Conservation (phyloP, 2,329 filamentous ascomycete species). For the Sclerotinia sclerotiorum region DNA sequence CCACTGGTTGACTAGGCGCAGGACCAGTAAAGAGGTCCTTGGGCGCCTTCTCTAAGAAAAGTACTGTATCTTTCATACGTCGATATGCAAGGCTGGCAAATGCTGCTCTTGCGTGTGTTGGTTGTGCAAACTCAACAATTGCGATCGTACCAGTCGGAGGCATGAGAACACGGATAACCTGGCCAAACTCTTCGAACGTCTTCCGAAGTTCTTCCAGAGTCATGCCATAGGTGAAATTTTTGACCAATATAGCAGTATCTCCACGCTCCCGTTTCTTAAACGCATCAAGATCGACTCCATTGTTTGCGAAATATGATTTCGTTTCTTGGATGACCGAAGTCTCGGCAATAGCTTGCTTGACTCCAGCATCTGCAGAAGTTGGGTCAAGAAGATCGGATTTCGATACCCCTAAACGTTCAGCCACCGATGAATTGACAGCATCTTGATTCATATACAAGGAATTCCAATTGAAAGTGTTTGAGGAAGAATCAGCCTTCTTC, state of each 20-base stretch:
- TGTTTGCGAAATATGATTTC: slow-evolving; percentile 82
- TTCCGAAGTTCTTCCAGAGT: slow-evolving; percentile 54
- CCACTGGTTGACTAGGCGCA: slow-evolving; percentile 27
- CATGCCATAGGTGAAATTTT: slow-evolving; percentile 81
- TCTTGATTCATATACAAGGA: slow-evolving; percentile 99
- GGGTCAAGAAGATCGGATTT: slow-evolving; percentile 93
- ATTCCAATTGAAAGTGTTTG: slow-evolving; percentile 91
- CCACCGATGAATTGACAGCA: slow-evolving; percentile 87
- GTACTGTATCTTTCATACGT: slow-evolving; percentile 83
- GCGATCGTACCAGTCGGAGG: slow-evolving; percentile 91
- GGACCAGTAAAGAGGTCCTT: slow-evolving; percentile 66
- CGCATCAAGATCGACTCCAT: slow-evolving; percentile 87
- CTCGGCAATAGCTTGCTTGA: slow-evolving; percentile 96
- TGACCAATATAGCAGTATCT: slow-evolving; percentile 84
- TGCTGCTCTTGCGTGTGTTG: slow-evolving; percentile 77
- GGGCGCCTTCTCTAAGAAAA: slow-evolving; percentile 93
- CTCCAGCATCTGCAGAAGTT: slow-evolving; percentile 89
- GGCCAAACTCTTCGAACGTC: slow-evolving; percentile 63
- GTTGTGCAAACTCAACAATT: slow-evolving; percentile 82
- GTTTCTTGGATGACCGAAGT: slow-evolving; percentile 96
- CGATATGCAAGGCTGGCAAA: slow-evolving; percentile 86
- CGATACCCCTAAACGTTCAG: slow-evolving; percentile 79
- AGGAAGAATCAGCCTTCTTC: slow-evolving; percentile 76
- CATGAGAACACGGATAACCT: slow-evolving; percentile 80
- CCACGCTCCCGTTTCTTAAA: slow-evolving; percentile 85